Evolutionary conservation across 352 stramenopile species (phyloP).

Genomic region (Phytophthora kernoviae): DNA sequence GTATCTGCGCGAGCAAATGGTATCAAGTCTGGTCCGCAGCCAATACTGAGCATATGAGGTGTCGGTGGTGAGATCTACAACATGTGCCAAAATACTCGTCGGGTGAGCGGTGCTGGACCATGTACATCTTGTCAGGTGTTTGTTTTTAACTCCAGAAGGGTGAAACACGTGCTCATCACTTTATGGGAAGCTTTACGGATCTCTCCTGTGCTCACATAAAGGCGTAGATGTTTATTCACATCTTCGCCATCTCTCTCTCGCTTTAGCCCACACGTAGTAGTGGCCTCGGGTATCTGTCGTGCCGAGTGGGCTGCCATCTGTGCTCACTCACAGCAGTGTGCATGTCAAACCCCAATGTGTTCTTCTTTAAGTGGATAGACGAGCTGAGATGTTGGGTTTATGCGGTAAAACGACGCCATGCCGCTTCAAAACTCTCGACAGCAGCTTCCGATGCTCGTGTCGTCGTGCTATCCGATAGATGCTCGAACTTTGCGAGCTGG

Average conservation of each 20-base stretch:
- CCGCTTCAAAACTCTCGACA: slow-evolving; percentile 4
- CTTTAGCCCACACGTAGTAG: slow-evolving; percentile 21
- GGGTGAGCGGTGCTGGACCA: slow-evolving; percentile 7
- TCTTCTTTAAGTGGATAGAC: slow-evolving; percentile 24
- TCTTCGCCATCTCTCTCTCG: slow-evolving; percentile 32
- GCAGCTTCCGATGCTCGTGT: background rate
- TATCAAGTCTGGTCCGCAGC: slow-evolving; percentile 23
- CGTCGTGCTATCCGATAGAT: background rate
- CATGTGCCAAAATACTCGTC: slow-evolving; percentile 7
- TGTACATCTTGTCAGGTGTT: slow-evolving; percentile 18
- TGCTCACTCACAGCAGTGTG: background rate
- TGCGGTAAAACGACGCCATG: slow-evolving; percentile 13
- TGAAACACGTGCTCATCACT: slow-evolving; percentile 17
- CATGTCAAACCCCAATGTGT: background rate
- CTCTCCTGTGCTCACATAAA: slow-evolving; percentile 19
- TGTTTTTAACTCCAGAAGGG: slow-evolving; percentile 11
- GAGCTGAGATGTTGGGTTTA: slow-evolving; percentile 15
- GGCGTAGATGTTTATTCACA: slow-evolving; percentile 13
- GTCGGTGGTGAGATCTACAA: background rate
- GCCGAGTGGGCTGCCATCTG: slow-evolving; percentile 6
- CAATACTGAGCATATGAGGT: slow-evolving; percentile 22
- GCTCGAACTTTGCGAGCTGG: background rate
- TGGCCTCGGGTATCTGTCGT: slow-evolving; percentile 21
- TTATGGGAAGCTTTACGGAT: slow-evolving; percentile 14
- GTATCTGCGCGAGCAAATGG: slow-evolving; percentile 5